Evolutionary conservation across 2,329 filamentous ascomycete species (phyloP).

Genomic region (Penicillium sp.): DNA sequence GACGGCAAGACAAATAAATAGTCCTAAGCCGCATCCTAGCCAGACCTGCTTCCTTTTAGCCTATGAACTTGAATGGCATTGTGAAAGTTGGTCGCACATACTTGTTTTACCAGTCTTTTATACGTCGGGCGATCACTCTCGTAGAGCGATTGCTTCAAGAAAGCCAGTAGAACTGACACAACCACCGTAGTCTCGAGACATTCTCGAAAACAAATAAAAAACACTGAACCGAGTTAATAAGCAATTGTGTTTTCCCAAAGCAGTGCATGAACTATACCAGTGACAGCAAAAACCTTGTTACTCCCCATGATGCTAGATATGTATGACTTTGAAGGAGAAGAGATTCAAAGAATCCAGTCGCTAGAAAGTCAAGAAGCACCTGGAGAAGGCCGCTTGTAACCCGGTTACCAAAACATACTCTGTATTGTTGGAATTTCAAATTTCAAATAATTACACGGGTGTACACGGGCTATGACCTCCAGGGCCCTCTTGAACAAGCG

Average conservation of each 20-base stretch:
- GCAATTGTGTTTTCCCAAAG: not conserved
- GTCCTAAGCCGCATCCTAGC: slow-evolving; percentile 64
- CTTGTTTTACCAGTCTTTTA: slow-evolving; percentile 65
- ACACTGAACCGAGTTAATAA: slow-evolving; percentile 16
- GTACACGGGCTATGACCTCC: not conserved
- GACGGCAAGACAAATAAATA: slow-evolving; percentile 64
- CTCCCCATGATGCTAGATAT: slow-evolving; percentile 15
- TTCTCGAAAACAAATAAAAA: slow-evolving; percentile 64
- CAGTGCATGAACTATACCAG: slow-evolving; percentile 9
- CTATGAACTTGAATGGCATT: not conserved
- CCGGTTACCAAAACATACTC: not conserved
- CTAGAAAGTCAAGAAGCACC: not conserved
- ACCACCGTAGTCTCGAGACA: slow-evolving; percentile 80
- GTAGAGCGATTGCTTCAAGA: slow-evolving; percentile 76
- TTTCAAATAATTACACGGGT: not conserved
- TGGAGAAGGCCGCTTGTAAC: not conserved
- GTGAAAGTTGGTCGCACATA: not conserved
- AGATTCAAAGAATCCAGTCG: not conserved
- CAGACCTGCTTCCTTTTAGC: slow-evolving; percentile 49
- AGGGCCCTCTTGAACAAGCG: not conserved
- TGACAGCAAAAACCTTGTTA: slow-evolving; percentile 24
- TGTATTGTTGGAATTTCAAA: not conserved
- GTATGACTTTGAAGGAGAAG: not conserved
- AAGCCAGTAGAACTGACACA: slow-evolving; percentile 80
- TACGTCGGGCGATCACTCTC: slow-evolving; percentile 61